Evolutionary conservation across 2,329 filamentous ascomycete species (phyloP).

Genomic region (Diaporthe destruens): DNA sequence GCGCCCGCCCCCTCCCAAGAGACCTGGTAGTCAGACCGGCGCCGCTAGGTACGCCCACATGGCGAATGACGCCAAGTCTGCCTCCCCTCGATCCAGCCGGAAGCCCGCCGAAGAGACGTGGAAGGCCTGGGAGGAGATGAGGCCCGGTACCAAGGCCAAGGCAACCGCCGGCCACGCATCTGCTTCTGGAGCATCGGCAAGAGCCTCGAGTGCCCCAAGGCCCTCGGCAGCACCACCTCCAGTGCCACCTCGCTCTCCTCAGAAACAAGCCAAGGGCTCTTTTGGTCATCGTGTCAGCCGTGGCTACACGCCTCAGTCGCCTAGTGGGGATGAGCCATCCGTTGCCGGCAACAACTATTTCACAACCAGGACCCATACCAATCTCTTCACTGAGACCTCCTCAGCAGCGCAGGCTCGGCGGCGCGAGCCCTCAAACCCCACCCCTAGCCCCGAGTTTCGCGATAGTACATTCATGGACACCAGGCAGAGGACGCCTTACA

Average conservation of each 20-base stretch:
- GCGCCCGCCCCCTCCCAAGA: conserved; percentile 45
- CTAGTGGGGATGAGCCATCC: conserved; percentile 65
- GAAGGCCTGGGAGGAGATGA: conserved; percentile 55
- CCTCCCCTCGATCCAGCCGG: conserved; percentile 39
- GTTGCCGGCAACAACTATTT: conserved; percentile 65
- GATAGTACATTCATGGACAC: conserved; percentile 58
- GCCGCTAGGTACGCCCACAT: conserved; percentile 41
- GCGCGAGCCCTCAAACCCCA: conserved; percentile 38
- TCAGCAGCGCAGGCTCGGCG: conserved; percentile 42
- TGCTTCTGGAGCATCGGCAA: conserved; percentile 33
- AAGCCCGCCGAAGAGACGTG: conserved; percentile 46
- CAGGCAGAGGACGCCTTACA: conserved; percentile 71
- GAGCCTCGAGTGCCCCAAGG: conserved; percentile 31
- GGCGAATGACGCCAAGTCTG: conserved; percentile 42
- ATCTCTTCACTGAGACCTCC: conserved; percentile 45
- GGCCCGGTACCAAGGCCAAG: conserved; percentile 42
- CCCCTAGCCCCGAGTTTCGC: conserved; percentile 49
- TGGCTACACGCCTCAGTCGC: conserved; percentile 64
- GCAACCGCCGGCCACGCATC: conserved; percentile 44
- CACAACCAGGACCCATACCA: conserved; percentile 49
- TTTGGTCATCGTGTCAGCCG: conserved; percentile 62
- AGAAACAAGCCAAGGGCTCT: conserved; percentile 65
- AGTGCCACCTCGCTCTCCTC: conserved; percentile 63
- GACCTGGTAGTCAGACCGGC: conserved; percentile 38
- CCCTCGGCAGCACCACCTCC: conserved; percentile 50